Conservation (phyloP, 73 alveolate genomes). For the Tetrahymena thermophila region DNA sequence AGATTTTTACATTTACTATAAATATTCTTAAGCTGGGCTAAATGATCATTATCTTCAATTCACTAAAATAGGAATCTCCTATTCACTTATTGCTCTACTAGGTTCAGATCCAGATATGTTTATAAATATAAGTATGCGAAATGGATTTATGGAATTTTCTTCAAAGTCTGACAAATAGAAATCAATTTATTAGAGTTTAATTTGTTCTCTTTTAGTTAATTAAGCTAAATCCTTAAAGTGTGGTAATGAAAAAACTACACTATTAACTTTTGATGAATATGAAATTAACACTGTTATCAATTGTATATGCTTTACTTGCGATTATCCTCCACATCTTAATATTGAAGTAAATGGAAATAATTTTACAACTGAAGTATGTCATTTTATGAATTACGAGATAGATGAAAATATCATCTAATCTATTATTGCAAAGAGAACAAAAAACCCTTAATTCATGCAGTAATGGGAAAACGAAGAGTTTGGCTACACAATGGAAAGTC, state of each 20-base stretch:
- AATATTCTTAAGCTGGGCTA: not conserved
- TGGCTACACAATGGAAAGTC: not conserved
- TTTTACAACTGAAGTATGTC: not conserved
- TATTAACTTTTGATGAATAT: not conserved
- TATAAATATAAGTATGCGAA: not conserved
- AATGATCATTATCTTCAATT: not conserved
- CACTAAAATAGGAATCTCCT: not conserved
- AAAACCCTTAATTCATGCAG: not conserved
- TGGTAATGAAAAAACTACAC: not conserved
- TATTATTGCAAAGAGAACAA: not conserved
- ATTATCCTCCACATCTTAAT: not conserved
- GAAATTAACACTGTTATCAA: not conserved
- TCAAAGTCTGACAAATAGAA: not conserved
- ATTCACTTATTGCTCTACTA: not conserved
- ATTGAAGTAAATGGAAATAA: not conserved
- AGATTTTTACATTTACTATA: not conserved
- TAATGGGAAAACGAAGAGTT: not conserved
- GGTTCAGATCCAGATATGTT: not conserved
- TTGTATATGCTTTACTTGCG: not conserved
- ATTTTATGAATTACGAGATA: not conserved
- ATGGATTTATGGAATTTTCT: not conserved
- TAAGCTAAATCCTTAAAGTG: not conserved
- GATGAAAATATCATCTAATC: not conserved
- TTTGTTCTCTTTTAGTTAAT: not conserved
- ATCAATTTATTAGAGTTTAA: not conserved